These are phyloP conservation scores for Nitzschia inconspicua DNA, from an alignment of 108 stramenopile species.

Conservation along the genomic window DNA sequence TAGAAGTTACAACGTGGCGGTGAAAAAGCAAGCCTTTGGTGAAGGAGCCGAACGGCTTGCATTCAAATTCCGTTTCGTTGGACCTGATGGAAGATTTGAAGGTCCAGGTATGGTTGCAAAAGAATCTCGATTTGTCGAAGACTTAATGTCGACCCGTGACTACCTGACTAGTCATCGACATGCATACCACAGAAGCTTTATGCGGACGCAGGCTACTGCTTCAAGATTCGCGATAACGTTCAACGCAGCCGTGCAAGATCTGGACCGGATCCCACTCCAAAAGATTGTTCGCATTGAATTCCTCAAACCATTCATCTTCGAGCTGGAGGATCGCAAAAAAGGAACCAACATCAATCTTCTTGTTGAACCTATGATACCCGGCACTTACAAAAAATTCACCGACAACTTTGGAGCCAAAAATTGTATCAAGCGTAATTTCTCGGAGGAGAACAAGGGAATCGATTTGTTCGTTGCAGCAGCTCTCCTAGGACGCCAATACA, in stretches of 20 bases:
- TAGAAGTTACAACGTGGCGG: slow-evolving; percentile 27
- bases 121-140: slow-evolving; percentile 48
- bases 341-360: too few relatives aligned
- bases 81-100: slow-evolving; percentile 28
- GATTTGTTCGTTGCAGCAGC: background rate
- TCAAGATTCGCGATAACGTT: slow-evolving; percentile 36
- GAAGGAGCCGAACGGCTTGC: slow-evolving; percentile 59
- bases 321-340: slow-evolving; percentile 10
- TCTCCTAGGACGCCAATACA: too few relatives aligned
- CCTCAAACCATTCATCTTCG: slow-evolving; percentile 19
- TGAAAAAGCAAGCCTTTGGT: slow-evolving; percentile 45
- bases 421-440: slow-evolving; percentile 3
- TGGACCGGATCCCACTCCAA: slow-evolving; percentile 10
- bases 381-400: slow-evolving; percentile 42
- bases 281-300: slow-evolving; percentile 5
- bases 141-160: background rate
- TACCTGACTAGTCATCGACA: slow-evolving; percentile 1
- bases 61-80: slow-evolving; percentile 41
- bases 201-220: slow-evolving; percentile 44
- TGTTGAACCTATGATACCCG: slow-evolving; percentile 33
- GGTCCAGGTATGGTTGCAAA: slow-evolving; percentile 53
- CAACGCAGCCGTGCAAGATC: slow-evolving; percentile 29
- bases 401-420: slow-evolving; percentile 34
- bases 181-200: slow-evolving; percentile 38
- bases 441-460: background rate